Evolutionary conservation across 2,329 filamentous ascomycete species (phyloP), one percentile per base, ranked within the genome.

Genomic region (Cladosporium austrohemisphaericum): DNA sequence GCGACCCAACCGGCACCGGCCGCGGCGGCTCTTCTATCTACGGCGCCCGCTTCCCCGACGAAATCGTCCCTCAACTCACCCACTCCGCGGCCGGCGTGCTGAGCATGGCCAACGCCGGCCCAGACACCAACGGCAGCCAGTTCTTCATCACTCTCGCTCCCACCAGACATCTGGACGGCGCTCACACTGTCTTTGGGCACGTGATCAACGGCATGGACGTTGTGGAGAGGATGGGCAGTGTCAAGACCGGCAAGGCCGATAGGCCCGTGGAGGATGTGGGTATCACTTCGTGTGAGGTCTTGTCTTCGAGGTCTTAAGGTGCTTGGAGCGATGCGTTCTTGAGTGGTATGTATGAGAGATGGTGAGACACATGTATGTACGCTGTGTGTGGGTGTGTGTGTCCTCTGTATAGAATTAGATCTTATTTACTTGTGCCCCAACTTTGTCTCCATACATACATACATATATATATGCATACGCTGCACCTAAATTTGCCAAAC

Each of bases 11-110:
- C 41, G 89, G 89, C 67, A 92, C 96, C 67, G 93, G 92, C 57
- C 97, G 92, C 20, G 92, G 92, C 56, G 92, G 92, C 65, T 92
- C 96, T 75, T 93, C 87, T 56, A 97, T 98, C 70, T 98, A 97
- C 67, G 93, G 93, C 64, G 86, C 86, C 68, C 97, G 96, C 74
- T 98, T 98, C 63, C 87, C 88, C 61, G 92, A 98, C 63, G 92
- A 98, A 79, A 95, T 93, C 70, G 96, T 98, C 65, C 72, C 84
- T 1, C 80, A 87, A 47, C 74, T 85, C 65, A 91, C 94, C 77
- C 93, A 98, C 67, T 87, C 94, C 61, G 86, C 85, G 62, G 90
- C 93, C 1, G 96, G 96, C 75, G 75, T 97, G 57, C 78, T 98
- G 53, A 94, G 88, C 67, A 98, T 98, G 93, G 93, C 93, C 62